Evolutionary conservation across 768 basidiomycete species (phyloP).

Genomic region (Podaxis carcinomalis): DNA sequence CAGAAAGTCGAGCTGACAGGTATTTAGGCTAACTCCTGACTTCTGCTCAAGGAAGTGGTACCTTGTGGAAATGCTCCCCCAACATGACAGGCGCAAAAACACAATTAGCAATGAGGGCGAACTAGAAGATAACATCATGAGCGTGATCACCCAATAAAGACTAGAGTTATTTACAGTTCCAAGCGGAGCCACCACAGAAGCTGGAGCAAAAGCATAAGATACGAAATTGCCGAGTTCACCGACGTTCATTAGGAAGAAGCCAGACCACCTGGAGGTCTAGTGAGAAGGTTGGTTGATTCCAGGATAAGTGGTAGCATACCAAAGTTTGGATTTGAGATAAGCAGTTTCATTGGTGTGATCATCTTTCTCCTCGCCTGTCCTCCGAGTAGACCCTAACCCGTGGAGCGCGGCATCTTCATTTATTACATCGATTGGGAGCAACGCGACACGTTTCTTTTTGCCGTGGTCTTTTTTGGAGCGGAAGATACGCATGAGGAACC

Average conservation of each 20-base stretch:
- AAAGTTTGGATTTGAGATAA: slow-evolving; percentile 82
- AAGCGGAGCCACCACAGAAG: slow-evolving; percentile 90
- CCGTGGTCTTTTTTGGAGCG: background rate
- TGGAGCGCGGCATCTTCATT: slow-evolving; percentile 32
- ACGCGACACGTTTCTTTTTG: slow-evolving; percentile 15
- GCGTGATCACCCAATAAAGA: slow-evolving; percentile 10
- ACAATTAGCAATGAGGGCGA: slow-evolving; percentile 94
- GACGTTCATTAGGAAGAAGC: slow-evolving; percentile 84
- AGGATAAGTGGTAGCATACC: slow-evolving; percentile 39
- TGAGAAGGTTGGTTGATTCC: slow-evolving; percentile 1
- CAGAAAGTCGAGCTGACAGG: slow-evolving; percentile 62
- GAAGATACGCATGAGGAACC: slow-evolving; percentile 1
- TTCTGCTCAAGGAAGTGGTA: slow-evolving; percentile 25
- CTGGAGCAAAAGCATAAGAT: slow-evolving; percentile 86
- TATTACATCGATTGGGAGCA: slow-evolving; percentile 35
- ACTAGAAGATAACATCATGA: slow-evolving; percentile 34
- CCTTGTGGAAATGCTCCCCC: slow-evolving; percentile 77
- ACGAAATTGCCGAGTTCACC: slow-evolving; percentile 91
- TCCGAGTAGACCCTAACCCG: slow-evolving; percentile 16
- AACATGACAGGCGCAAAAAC: slow-evolving; percentile 87
- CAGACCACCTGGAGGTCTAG: slow-evolving; percentile 66
- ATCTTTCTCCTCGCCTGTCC: slow-evolving; percentile 15
- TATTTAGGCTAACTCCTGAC: slow-evolving; percentile 14
- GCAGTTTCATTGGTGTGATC: slow-evolving; percentile 55
- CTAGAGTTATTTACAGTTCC: slow-evolving; percentile 63